Evolutionary conservation across 1,139 yeast genomes (phyloP), one percentile per base, ranked within the genome.

Genomic region (Yarrowia galli): DNA sequence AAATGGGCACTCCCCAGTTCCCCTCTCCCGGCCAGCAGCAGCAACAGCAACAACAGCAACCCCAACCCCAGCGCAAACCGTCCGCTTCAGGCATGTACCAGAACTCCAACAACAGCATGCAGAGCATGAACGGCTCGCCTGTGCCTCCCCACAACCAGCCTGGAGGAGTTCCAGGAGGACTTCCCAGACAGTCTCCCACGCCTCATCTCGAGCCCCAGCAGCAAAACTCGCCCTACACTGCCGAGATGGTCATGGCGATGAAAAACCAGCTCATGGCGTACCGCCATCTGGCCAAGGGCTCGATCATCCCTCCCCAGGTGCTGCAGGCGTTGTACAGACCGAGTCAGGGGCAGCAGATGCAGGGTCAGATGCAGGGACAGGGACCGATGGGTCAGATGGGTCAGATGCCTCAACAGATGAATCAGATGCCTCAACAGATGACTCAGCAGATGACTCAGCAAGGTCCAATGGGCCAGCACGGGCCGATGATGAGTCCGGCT

Each of bases 231-330:
- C 72, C 75, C 2, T 75, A 78, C 71, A 74, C 79, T 23, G 72
- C 75, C 23, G 78, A 78, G 61, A 91, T 92, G 76, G 72, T 81
- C 23, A 81, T 79, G 5, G 77, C 88, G 66, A 80, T 93, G 69
- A 82, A 84, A 69, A 84, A 86, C 70, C 98, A 93, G 76, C 79
- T 93, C 61, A 79, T 87, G 28, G 92, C 95, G 0, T 85, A 91
- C 71, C 92, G 91, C 74, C 77, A 91, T 15, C 79, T 95, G 68
- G 84, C 93, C 1, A 87, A 84, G 72, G 95, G 91, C 75, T 75
- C 88, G 71, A 90, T 89, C 71, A 78, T 93, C 53, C 96, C 97
- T 1, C 77, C 74, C 6, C 71, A 71, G 22, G 69, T 79, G 13
- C 76, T 76, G 43, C 71, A 20, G 82, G 82, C 71, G 68, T 77